Conservation (phyloP, 257 asterid genomes). For the Solanum sejunctum region DNA sequence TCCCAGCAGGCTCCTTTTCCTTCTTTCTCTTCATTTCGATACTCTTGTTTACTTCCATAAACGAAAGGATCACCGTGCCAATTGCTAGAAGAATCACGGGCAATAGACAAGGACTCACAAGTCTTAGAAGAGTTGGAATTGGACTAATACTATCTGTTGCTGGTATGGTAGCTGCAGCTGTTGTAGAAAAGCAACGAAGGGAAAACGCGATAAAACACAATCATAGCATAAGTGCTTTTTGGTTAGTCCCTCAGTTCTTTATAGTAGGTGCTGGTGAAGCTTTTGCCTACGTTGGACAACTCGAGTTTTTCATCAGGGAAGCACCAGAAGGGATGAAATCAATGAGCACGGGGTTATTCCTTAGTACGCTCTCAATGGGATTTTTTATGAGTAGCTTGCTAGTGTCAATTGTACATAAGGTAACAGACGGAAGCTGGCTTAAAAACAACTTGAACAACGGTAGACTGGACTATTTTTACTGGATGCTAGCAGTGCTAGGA, state of each 20-base stretch:
- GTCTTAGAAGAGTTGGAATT: slow-evolving; percentile 59
- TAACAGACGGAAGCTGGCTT: slow-evolving; percentile 43
- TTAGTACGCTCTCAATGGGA: slow-evolving; percentile 66
- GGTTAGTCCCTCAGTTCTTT: slow-evolving; percentile 77
- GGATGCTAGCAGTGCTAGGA: slow-evolving; percentile 66
- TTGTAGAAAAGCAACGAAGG: slow-evolving; percentile 41
- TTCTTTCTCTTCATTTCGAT: slow-evolving; percentile 58
- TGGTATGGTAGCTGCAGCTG: slow-evolving; percentile 64
- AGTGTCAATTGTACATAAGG: slow-evolving; percentile 45
- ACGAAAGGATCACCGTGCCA: slow-evolving; percentile 54
- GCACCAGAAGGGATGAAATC: slow-evolving; percentile 87
- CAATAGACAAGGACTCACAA: slow-evolving; percentile 44
- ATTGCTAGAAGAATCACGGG: slow-evolving; percentile 41
- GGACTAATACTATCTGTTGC: slow-evolving; percentile 52
- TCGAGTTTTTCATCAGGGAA: slow-evolving; percentile 67
- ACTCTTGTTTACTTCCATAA: slow-evolving; percentile 60
- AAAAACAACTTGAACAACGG: slow-evolving; percentile 42
- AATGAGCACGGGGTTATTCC: slow-evolving; percentile 73
- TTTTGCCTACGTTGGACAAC: slow-evolving; percentile 83
- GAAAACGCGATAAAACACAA: not conserved
- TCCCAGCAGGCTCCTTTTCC: slow-evolving; percentile 67
- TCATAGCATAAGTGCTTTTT: slow-evolving; percentile 38
- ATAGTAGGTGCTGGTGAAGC: slow-evolving; percentile 86
- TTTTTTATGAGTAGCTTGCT: slow-evolving; percentile 59
- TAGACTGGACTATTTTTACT: slow-evolving; percentile 50